Evolutionary conservation across 1,284 basidiomycete genomes (phyloP).

Genomic region (Ceraceosorus bombacis): DNA sequence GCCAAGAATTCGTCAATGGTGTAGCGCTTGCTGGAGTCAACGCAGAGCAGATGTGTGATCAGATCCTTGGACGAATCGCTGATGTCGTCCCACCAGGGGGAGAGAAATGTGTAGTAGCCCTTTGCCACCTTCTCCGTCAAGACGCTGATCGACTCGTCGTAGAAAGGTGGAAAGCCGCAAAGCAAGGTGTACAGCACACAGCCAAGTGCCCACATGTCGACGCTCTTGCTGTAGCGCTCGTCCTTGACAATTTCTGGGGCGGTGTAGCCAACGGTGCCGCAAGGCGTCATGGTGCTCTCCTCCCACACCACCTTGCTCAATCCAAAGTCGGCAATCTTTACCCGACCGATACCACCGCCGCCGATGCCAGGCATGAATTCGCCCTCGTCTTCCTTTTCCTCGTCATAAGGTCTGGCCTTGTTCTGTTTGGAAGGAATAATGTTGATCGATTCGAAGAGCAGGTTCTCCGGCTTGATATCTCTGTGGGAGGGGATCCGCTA

Average conservation of each 20-base stretch:
- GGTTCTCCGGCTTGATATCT: constrained; percentile 98
- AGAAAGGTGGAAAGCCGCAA: constrained; percentile 97
- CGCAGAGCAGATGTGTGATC: constrained; percentile 87
- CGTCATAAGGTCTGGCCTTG: constrained; percentile 80
- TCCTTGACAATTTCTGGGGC: constrained; percentile 99
- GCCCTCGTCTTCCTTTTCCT: constrained; percentile 97
- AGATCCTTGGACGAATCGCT: constrained; percentile 84
- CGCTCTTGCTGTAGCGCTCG: constrained; percentile 93
- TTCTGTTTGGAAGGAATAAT: constrained; percentile 77
- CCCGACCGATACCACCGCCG: constrained; percentile 90
- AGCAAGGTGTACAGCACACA: constrained; percentile 96
- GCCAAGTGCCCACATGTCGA: constrained; percentile 99
- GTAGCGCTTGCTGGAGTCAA: constrained; percentile 88
- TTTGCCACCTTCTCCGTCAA: constrained; percentile 96
- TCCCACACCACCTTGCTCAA: constrained; percentile 98
- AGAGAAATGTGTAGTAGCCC: constrained; percentile 96
- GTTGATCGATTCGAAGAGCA: constrained; percentile 88
- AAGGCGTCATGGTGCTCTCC: constrained; percentile 97
- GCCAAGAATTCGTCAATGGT: constrained; percentile 96
- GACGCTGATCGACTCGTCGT: constrained; percentile 97
- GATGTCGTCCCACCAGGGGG: constrained; percentile 99
- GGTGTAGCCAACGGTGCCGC: constrained; percentile 97
- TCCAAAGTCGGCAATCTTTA: constrained; percentile 99
- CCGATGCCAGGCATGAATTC: constrained; percentile 85
- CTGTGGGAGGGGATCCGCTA: neutral